These are phyloP conservation scores for Sambucus nigra DNA, from an alignment of 129 eudicot species.

Conservation along the genomic window DNA sequence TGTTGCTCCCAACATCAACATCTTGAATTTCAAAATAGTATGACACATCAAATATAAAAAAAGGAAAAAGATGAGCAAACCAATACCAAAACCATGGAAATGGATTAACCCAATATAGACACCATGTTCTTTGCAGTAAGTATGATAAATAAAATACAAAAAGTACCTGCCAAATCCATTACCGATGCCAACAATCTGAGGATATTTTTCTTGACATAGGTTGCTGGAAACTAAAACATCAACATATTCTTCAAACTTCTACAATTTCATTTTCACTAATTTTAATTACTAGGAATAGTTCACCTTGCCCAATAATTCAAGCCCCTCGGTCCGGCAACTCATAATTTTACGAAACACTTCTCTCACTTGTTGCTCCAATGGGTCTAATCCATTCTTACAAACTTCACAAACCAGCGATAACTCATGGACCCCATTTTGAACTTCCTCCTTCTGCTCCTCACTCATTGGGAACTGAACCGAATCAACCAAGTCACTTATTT, in stretches of 20 bases:
- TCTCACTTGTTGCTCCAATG: constrained; percentile 53
- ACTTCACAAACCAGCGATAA: constrained; percentile 35
- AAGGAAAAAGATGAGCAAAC: not conserved
- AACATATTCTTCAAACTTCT: constrained; percentile 1
- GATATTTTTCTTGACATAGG: not conserved
- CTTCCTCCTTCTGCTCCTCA: constrained; percentile 61
- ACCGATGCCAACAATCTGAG: not conserved
- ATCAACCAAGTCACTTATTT: constrained; percentile 63
- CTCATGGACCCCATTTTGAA: constrained; percentile 40
- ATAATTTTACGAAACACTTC: constrained; percentile 60
- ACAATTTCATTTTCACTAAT: not conserved
- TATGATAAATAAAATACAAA: constrained; percentile 8
- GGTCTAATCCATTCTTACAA: constrained; percentile 48
- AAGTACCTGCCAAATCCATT: constrained; percentile 11
- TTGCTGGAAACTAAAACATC: not conserved
- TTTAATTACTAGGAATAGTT: constrained; percentile 15
- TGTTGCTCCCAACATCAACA: not conserved
- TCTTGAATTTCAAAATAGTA: not conserved
- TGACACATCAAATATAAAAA: not conserved
- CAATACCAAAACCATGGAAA: not conserved
- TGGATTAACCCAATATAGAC: not conserved
- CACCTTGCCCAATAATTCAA: constrained; percentile 37
- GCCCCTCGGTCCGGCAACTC: constrained; percentile 60
- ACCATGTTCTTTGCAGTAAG: constrained; percentile 10
- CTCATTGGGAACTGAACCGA: constrained; percentile 54